Evolutionary conservation across 202 grass and related monocot genomes (phyloP).

Genomic region (Eragrostis tef): DNA sequence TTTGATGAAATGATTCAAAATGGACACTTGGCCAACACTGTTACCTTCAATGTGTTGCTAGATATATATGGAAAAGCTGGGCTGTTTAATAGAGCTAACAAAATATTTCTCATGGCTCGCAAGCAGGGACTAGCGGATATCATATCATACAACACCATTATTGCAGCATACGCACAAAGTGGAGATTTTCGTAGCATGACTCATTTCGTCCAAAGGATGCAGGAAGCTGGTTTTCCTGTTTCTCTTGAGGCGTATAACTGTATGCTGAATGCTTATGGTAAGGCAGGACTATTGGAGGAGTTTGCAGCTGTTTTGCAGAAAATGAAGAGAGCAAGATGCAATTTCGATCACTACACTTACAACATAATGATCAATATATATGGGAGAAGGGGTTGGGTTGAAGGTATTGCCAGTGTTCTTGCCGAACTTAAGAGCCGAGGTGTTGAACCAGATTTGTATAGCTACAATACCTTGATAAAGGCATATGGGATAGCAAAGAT

Average conservation of each 20-base stretch:
- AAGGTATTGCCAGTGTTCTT: constrained; percentile 72
- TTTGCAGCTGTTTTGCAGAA: constrained; percentile 75
- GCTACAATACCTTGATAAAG: constrained; percentile 90
- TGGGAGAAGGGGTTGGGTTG: constrained; percentile 82
- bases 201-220: constrained; percentile 71
- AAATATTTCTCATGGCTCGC: constrained; percentile 74
- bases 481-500: constrained; percentile 82
- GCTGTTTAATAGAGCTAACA: constrained; percentile 71
- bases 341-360: constrained; percentile 89
- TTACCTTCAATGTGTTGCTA: constrained; percentile 87
- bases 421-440: constrained; percentile 68
- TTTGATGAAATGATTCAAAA: constrained; percentile 85
- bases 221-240: constrained; percentile 66
- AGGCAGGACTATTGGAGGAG: constrained; percentile 73
- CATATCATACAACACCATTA: constrained; percentile 95
- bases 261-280: constrained; percentile 91
- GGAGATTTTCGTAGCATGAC: constrained; percentile 73
- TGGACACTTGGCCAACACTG: constrained; percentile 61
- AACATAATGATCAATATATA: constrained; percentile 99
- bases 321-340: constrained; percentile 77
- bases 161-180: constrained; percentile 70
- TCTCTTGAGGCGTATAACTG: constrained; percentile 84
- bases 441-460: constrained; percentile 74
- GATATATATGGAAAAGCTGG: constrained; percentile 84
- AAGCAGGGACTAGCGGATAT: constrained; percentile 69